Percentiles rank a stretch among this genome's conserved stretches.
Evolutionary conservation across 2,329 filamentous ascomycete species (phyloP).

Genomic region (Byssoonygena ceratinophila): DNA sequence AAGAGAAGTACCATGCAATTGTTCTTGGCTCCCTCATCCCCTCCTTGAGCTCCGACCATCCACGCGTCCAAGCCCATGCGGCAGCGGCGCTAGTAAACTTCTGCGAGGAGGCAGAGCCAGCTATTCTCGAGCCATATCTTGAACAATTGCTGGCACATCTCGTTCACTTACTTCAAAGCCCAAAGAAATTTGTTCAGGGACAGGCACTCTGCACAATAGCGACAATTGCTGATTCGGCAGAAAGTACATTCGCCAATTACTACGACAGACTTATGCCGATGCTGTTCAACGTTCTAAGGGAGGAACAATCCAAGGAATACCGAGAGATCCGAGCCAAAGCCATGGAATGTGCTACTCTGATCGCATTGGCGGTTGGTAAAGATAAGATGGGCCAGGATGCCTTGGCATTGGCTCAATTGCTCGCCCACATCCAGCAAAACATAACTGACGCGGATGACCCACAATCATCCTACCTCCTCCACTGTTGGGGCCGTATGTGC

Average conservation of each 20-base stretch:
- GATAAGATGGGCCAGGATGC: constrained; percentile 83
- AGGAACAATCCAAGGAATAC: constrained; percentile 89
- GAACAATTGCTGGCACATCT: constrained; percentile 76
- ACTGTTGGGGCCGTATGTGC: constrained; percentile 99
- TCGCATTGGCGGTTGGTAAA: constrained; percentile 88
- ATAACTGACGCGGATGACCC: constrained; percentile 90
- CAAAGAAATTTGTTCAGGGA: constrained; percentile 94
- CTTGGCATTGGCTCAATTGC: constrained; percentile 71
- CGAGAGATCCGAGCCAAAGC: constrained; percentile 86
- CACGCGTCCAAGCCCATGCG: constrained; percentile 90
- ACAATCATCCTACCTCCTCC: constrained; percentile 90
- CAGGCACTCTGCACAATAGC: constrained; percentile 96
- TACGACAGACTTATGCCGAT: constrained; percentile 94
- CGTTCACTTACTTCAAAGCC: constrained; percentile 76
- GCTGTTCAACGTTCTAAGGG: constrained; percentile 75
- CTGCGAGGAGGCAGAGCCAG: constrained; percentile 94
- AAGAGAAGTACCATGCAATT: constrained; percentile 81
- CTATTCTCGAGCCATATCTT: constrained; percentile 81
- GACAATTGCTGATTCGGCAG: constrained; percentile 95
- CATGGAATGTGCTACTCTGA: constrained; percentile 97
- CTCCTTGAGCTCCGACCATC: constrained; percentile 78
- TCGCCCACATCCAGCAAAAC: constrained; percentile 74
- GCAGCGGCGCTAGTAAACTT: constrained; percentile 98
- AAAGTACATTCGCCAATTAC: constrained; percentile 88
- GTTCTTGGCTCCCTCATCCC: constrained; percentile 87